Conservation (phyloP, 2,329 filamentous ascomycete species). For the Hymenoscyphus linearis region DNA sequence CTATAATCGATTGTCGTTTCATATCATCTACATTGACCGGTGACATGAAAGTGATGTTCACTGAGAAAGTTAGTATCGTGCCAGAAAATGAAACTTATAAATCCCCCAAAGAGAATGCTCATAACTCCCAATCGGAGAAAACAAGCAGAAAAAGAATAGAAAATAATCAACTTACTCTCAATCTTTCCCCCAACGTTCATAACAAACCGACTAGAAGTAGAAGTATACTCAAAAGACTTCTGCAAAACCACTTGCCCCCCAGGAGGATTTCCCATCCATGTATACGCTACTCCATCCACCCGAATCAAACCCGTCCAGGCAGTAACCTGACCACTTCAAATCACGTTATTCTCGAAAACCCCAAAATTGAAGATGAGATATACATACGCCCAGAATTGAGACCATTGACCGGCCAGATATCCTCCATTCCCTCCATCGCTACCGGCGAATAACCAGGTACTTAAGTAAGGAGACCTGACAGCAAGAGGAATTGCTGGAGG, state of each 20-base stretch:
- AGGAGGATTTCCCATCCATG: conserved; percentile 59
- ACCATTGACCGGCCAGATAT: conserved; percentile 64
- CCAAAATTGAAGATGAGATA: not conserved
- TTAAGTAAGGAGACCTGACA: conserved; percentile 71
- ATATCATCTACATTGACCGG: conserved; percentile 64
- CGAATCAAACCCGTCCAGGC: conserved; percentile 66
- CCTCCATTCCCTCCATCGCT: conserved; percentile 58
- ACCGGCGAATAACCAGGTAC: conserved; percentile 61
- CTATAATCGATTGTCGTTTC: conserved; percentile 61
- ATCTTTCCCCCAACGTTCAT: conserved; percentile 59
- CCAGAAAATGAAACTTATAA: too few species aligned
- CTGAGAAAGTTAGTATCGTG: not conserved
- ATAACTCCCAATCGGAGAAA: not conserved
- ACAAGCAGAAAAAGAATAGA: not conserved
- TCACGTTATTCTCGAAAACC: not conserved
- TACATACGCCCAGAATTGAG: conserved; percentile 61
- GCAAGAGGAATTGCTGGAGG: conserved; percentile 67
- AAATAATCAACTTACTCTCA: conserved; percentile 27
- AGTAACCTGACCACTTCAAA: conserved; percentile 45
- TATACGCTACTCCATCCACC: conserved; percentile 59
- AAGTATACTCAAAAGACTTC: conserved; percentile 62
- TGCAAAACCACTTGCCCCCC: conserved; percentile 50
- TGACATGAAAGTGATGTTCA: conserved; percentile 67
- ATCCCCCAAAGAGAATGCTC: not conserved
- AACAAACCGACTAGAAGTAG: conserved; percentile 65